Evolutionary conservation across 768 basidiomycete genomes (phyloP).

Genomic region (Fistulinella prunicolor): DNA sequence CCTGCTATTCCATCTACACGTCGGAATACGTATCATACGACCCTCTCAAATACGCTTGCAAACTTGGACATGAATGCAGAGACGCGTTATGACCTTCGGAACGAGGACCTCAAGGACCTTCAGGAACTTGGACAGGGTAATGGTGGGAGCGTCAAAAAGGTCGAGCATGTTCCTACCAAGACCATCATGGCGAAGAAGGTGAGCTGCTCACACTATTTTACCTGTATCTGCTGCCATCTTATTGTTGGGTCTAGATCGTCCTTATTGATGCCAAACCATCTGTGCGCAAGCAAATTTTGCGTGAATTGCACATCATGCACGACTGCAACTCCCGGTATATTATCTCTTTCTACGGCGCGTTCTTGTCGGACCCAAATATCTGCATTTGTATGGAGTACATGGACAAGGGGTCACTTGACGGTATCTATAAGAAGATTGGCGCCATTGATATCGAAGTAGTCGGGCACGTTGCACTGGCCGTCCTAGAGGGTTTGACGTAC

Average conservation of each 20-base stretch:
- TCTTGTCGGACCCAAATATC: conserved; percentile 95
- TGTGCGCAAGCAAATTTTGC: conserved; percentile 94
- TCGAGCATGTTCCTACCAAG: conserved; percentile 86
- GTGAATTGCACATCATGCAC: conserved; percentile 99
- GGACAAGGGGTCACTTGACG: conserved; percentile 93
- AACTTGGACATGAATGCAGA: conserved; percentile 84
- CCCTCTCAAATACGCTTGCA: conserved; percentile 80
- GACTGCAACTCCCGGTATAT: conserved; percentile 93
- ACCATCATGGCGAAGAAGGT: conserved; percentile 99
- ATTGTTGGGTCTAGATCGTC: conserved; percentile 60
- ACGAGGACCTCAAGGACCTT: conserved; percentile 88
- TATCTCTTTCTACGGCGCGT: conserved; percentile 96
- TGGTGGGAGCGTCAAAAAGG: conserved; percentile 96
- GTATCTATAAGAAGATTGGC: conserved; percentile 95
- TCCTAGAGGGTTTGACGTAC: conserved; percentile 93
- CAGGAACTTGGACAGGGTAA: conserved; percentile 94
- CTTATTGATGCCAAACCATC: conserved; percentile 96
- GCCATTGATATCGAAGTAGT: conserved; percentile 92
- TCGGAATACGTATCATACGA: conserved; percentile 74
- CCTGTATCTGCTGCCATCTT: not conserved
- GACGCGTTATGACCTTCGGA: conserved; percentile 78
- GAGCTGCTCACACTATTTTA: conserved; percentile 23
- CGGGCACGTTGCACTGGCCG: conserved; percentile 90
- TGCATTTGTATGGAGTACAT: conserved; percentile 98
- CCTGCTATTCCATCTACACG: conserved; percentile 49